These are phyloP conservation scores for Backusella liffmaniae DNA, from an alignment of 192 early-diverging fungal species.

Conservation along the genomic window DNA sequence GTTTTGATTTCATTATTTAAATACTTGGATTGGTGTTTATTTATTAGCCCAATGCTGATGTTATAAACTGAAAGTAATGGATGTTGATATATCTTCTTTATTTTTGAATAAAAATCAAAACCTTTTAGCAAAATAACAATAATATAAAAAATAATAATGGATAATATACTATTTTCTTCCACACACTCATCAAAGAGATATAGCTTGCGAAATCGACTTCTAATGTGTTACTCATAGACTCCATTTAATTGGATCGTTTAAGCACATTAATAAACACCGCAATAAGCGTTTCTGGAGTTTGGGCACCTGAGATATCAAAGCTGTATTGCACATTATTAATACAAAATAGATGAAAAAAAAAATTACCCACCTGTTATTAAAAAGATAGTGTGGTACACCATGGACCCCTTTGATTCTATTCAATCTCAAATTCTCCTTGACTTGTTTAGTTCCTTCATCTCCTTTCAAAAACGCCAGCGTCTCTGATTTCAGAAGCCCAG, in stretches of 20 bases:
- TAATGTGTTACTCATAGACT: not conserved
- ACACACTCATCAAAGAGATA: too few species aligned
- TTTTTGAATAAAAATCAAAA: too few species aligned
- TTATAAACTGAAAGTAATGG: not conserved
- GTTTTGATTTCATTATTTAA: too few species aligned
- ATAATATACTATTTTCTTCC: too few species aligned
- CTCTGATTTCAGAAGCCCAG: slow-evolving; percentile 54
- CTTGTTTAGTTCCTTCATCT: slow-evolving; percentile 51
- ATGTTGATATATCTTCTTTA: too few species aligned
- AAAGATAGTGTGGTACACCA: slow-evolving; percentile 74
- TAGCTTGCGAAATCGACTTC: too few species aligned
- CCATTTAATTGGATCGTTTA: not conserved
- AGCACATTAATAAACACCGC: not conserved
- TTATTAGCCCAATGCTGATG: not conserved
- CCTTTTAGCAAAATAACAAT: too few species aligned
- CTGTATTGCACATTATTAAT: slow-evolving; percentile 1
- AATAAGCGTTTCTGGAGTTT: not conserved
- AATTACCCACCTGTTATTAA: slow-evolving; percentile 47
- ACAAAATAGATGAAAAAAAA: not conserved
- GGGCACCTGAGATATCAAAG: slow-evolving; percentile 1
- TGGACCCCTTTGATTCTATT: slow-evolving; percentile 47
- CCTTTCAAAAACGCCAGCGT: slow-evolving; percentile 53
- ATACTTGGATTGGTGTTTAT: too few species aligned
- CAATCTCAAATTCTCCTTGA: slow-evolving; percentile 45
- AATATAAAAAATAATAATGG: too few species aligned